Evolutionary conservation across 2,329 filamentous ascomycete genomes (phyloP), one percentile per base, ranked within the genome.

Genomic region (Aureobasidium sp.): DNA sequence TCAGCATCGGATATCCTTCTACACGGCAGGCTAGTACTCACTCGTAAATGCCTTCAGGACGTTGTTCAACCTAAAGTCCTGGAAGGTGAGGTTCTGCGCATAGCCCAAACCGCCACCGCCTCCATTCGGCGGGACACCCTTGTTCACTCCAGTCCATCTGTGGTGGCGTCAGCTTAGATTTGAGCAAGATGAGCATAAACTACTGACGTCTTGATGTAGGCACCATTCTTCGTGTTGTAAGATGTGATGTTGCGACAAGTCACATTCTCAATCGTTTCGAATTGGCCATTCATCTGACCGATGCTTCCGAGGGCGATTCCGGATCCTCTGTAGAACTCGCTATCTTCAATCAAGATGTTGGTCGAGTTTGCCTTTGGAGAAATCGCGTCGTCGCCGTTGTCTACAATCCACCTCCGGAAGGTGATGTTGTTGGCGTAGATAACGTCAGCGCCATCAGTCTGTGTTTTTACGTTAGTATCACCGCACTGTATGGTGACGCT

Each of bases 271-370:
- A 86, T 75, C 12, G 75, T 76, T 66, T 85, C 81, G 62, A 74
- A 79, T 2, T 69, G 64, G 11, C 72, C 76, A 0, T 77, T 71
- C 64, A 82, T 84, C 70, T 85, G 83, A 0, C 81, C 83, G 45
- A 86, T 80, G 31, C 78, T 82, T 2, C 83, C 83, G 17, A 86
- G 75, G 1, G 83, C 81, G n/a, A 85, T 72, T 2, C 82, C 81
- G 3, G 78, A 74, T 1, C 82, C 81, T 34, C 76, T 74, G 63
- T 77, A 75, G 68, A 84, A 83, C 4, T 72, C 74, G 53, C 72
- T 77, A 68, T 84, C 76, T 27, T 76, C 74, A 61, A 85, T 74
- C 36, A 70, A 68, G 52, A 86, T 81, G 65, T 84, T 80, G 20
- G 78, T 83, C 47, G 77, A 80, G 67, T 86, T 85, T 34, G 75